A percentile compares a stretch with the other conserved stretches of the same genome.
Conservation (phyloP, 2,329 filamentous ascomycete species). For the Claviceps fusiformis region DNA sequence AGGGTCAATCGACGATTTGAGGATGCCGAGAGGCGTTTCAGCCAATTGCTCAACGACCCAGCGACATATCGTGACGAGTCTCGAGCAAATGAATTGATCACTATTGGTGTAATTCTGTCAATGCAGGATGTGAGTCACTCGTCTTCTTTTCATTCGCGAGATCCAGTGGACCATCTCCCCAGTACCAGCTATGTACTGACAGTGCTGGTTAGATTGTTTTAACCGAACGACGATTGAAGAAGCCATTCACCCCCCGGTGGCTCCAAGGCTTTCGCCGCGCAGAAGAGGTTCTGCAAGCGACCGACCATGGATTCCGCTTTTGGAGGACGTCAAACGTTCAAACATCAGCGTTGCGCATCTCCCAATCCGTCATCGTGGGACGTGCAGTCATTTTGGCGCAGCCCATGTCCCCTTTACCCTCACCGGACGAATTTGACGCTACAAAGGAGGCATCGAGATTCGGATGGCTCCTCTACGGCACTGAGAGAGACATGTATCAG, state of each 20-base stretch:
- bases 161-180: not conserved
- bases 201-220: constrained; percentile 19
- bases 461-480: constrained; percentile 26
- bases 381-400: constrained; percentile 26
- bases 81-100: constrained; percentile 21
- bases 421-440: constrained; percentile 15
- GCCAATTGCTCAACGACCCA: constrained; percentile 14
- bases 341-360: constrained; percentile 19
- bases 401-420: constrained; percentile 22
- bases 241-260: constrained; percentile 22
- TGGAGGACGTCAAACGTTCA: constrained; percentile 22
- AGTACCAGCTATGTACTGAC: not conserved
- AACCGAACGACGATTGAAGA: constrained; percentile 22
- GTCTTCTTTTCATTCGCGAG: too few species aligned
- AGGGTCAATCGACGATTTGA: constrained; percentile 21
- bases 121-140: constrained; percentile 25
- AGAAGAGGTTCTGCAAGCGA: constrained; percentile 21
- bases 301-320: constrained; percentile 23
- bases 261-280: constrained; percentile 22
- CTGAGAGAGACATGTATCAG: constrained; percentile 19
- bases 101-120: constrained; percentile 23
- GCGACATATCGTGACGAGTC: constrained; percentile 10
- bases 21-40: constrained; percentile 18
- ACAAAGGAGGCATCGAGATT: constrained; percentile 19
- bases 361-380: constrained; percentile 26